These are phyloP conservation scores for Remersonia thermophila DNA, from an alignment of 2,329 filamentous ascomycete genomes.

Conservation along the genomic window DNA sequence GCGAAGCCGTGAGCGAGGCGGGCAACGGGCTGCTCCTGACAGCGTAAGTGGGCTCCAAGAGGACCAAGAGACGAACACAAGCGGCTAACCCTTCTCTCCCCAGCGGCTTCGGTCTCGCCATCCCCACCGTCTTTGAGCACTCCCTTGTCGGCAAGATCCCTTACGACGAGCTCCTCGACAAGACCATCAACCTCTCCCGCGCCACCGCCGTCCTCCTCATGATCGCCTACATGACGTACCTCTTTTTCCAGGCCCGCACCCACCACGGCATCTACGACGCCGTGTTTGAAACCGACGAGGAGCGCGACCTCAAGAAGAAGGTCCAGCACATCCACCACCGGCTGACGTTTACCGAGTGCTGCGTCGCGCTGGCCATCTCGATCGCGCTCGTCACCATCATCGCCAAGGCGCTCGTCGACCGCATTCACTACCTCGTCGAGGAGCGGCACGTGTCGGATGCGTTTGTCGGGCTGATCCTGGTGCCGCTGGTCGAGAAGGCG, in stretches of 20 bases:
- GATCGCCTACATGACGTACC: conserved; percentile 52
- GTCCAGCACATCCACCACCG: conserved; percentile 50
- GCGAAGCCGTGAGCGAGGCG: no score
- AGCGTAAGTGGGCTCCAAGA: conserved; percentile 43
- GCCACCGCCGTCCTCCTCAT: conserved; percentile 60
- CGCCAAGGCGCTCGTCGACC: conserved; percentile 58
- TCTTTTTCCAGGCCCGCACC: conserved; percentile 64
- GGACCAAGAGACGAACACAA: neutral
- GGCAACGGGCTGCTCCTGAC: conserved; percentile 67
- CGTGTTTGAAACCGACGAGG: conserved; percentile 59
- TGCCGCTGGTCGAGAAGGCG: conserved; percentile 74
- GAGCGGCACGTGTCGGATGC: conserved; percentile 35
- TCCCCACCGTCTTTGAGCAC: conserved; percentile 45
- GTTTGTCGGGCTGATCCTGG: conserved; percentile 59
- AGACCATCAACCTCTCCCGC: conserved; percentile 55
- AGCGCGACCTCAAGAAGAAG: conserved; percentile 50
- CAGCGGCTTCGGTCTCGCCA: conserved; percentile 37
- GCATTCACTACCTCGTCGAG: conserved; percentile 51
- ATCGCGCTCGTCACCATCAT: conserved; percentile 61
- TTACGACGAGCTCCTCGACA: conserved; percentile 31
- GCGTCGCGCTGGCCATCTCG: conserved; percentile 51
- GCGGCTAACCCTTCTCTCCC: no score
- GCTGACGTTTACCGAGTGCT: conserved; percentile 61
- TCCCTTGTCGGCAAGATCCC: conserved; percentile 25
- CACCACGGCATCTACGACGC: conserved; percentile 68